Evolutionary conservation across 2,329 filamentous ascomycete genomes (phyloP).

Genomic region (Fragosphaeria purpurea): DNA sequence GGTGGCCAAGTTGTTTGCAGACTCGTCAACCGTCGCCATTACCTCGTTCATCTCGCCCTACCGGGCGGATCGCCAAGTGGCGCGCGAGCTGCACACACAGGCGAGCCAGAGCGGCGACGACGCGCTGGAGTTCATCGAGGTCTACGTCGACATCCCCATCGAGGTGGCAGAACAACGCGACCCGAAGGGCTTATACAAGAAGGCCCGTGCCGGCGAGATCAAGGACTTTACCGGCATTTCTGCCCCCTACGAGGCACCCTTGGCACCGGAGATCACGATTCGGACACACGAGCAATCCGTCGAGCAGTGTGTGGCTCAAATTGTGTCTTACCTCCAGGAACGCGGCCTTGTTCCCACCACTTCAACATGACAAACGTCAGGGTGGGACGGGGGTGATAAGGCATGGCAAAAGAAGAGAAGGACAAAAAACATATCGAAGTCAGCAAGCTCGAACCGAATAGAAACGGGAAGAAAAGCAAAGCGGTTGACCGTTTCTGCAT

Average conservation of each 20-base stretch:
- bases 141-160: conserved; percentile 84
- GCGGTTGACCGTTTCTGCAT: no score
- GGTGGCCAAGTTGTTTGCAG: conserved; percentile 91
- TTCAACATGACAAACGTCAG: not conserved
- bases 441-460: not conserved
- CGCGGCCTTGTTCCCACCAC: conserved; percentile 44
- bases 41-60: conserved; percentile 98
- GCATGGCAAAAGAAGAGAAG: not conserved
- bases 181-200: conserved; percentile 96
- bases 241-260: conserved; percentile 86
- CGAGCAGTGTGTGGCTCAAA: conserved; percentile 79
- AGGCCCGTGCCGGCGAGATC: conserved; percentile 85
- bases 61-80: conserved; percentile 72
- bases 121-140: conserved; percentile 80
- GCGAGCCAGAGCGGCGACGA: conserved; percentile 48
- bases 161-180: conserved; percentile 91
- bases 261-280: conserved; percentile 78
- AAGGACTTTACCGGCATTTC: conserved; percentile 96
- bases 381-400: not conserved
- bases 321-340: conserved; percentile 66
- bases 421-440: not conserved
- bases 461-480: not conserved
- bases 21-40: conserved; percentile 75
- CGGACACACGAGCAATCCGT: conserved; percentile 72
- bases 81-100: conserved; percentile 67